These are phyloP conservation scores for Beverwykella pulmonaria DNA, from an alignment of 495 filamentous ascomycete genomes.

Conservation along the genomic window DNA sequence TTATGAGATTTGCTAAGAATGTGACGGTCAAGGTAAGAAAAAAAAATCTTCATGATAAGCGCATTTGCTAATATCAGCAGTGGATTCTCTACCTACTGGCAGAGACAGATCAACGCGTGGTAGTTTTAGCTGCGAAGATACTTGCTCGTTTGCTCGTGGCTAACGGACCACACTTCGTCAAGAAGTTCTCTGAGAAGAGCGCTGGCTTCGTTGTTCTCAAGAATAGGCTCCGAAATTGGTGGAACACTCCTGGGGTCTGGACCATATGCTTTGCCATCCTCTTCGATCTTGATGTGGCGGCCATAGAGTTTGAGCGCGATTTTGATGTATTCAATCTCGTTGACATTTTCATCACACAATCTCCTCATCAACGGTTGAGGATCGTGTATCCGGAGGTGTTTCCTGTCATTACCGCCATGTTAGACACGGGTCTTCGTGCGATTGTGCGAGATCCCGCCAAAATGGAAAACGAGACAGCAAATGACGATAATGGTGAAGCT, in stretches of 20 bases:
- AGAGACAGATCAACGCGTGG: slow-evolving; percentile 80
- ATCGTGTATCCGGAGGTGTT: slow-evolving; percentile 79
- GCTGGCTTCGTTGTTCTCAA: slow-evolving; percentile 86
- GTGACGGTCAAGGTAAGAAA: slow-evolving; percentile 88
- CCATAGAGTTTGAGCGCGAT: slow-evolving; percentile 69
- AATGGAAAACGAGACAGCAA: slow-evolving; percentile 42
- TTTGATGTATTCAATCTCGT: slow-evolving; percentile 74
- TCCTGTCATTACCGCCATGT: slow-evolving; percentile 80
- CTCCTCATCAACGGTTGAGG: slow-evolving; percentile 54
- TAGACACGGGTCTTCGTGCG: slow-evolving; percentile 75
- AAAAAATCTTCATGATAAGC: background rate
- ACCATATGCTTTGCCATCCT: slow-evolving; percentile 85
- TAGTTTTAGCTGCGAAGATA: slow-evolving; percentile 80
- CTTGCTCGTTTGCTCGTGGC: slow-evolving; percentile 80
- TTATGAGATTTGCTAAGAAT: slow-evolving; percentile 88
- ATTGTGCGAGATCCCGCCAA: slow-evolving; percentile 64
- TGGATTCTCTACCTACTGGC: slow-evolving; percentile 94
- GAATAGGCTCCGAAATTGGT: slow-evolving; percentile 80
- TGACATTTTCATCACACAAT: slow-evolving; percentile 63
- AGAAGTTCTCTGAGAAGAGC: slow-evolving; percentile 80
- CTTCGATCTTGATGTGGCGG: slow-evolving; percentile 77
- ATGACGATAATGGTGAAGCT: slow-evolving; percentile 9
- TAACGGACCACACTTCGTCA: slow-evolving; percentile 76
- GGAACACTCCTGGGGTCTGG: slow-evolving; percentile 85
- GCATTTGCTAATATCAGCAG: slow-evolving; percentile 50